Evolutionary conservation across 2,329 filamentous ascomycete species (phyloP), one percentile per base, ranked within the genome.

Genomic region (Diaporthe sp.): DNA sequence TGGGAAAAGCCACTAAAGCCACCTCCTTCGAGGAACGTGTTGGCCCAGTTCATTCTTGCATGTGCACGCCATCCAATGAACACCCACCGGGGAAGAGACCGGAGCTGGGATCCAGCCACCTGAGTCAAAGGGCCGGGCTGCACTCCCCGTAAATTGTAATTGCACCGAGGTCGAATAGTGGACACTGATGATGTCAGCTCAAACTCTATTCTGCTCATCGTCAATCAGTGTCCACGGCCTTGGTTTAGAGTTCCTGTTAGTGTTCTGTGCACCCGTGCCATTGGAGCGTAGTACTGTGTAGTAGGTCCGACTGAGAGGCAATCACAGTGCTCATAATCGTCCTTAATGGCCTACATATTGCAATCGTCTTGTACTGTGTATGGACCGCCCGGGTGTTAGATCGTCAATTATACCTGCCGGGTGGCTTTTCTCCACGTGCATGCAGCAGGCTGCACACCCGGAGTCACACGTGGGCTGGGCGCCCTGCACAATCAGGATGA

Each of bases 141-240:
- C 63, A 39, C 47, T 8, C 63, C 63, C 63, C 47, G 63, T 68
- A 68, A 37, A 53, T 53, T 53, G 63, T 68, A 68, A 68, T 68
- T 68, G 63, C 47, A 68, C 63, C 63, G 63, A 53, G 63, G 47
- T 19, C 32, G n/a, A 39, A 51, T 15, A 53, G 63, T 68, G 63
- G 63, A 35, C 63, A 53, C 63, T 13, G 44, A 51, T 66, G 61
- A 66, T 66, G 51, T 51, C 63, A 68, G 63, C 47, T 68, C 63
- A 53, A 68, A 68, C 63, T 37, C 32, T 68, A 53, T 68, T 39
- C 9, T 30, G 22, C 44, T 32, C 63, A 39, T 27, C 32, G 47
- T 51, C 63, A 51, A 51, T 25, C 44, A 10, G 30, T 39, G 35
- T 12, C 47, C 44, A 6, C 47, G n/a, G 32, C 51, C 63, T 47